phyloP scores from a whole-genome alignment of 352 stramenopile genomes.

The Phytophthora litchii region DNA sequence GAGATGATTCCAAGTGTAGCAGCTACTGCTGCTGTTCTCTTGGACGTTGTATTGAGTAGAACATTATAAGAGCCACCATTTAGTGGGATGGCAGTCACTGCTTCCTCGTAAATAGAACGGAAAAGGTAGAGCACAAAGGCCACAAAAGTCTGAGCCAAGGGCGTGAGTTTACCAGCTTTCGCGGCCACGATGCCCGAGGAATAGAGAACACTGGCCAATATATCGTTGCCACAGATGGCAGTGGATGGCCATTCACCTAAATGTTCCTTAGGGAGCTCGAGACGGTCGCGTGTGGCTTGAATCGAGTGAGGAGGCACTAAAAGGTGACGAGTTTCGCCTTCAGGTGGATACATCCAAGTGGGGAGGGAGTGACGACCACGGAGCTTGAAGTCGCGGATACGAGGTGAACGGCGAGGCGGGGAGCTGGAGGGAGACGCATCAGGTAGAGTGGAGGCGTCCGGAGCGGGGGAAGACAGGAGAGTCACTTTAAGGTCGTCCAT shows the following conservation, averaged over 20 bases:
- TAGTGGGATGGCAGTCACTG: constrained; percentile 88
- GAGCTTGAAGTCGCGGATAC: constrained; percentile 32
- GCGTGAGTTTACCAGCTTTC: constrained; percentile 86
- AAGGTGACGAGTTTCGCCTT: constrained; percentile 41
- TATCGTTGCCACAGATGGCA: constrained; percentile 93
- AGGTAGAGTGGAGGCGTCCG: constrained; percentile 17
- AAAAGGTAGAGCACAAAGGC: constrained; percentile 71
- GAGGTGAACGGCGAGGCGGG: constrained; percentile 18
- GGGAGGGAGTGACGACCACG: constrained; percentile 22
- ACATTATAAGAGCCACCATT: constrained; percentile 94
- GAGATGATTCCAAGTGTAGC: constrained; percentile 91
- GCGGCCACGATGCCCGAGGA: constrained; percentile 69
- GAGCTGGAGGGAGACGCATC: constrained; percentile 6
- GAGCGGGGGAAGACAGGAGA: constrained; percentile 36
- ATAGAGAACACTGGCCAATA: constrained; percentile 90
- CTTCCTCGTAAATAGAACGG: constrained; percentile 91
- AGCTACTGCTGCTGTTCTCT: constrained; percentile 87
- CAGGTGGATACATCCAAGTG: constrained; percentile 51
- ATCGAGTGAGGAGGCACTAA: constrained; percentile 34
- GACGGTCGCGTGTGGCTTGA: constrained; percentile 28
- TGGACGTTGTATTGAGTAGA: constrained; percentile 92
- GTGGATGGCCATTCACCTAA: constrained; percentile 88
- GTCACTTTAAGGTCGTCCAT: constrained; percentile 62
- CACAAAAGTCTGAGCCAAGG: constrained; percentile 83
- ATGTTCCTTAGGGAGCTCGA: constrained; percentile 34